Evolutionary conservation across 352 stramenopile genomes (phyloP), one percentile per base, ranked within the genome.

Genomic region (Pythium utonaiense): DNA sequence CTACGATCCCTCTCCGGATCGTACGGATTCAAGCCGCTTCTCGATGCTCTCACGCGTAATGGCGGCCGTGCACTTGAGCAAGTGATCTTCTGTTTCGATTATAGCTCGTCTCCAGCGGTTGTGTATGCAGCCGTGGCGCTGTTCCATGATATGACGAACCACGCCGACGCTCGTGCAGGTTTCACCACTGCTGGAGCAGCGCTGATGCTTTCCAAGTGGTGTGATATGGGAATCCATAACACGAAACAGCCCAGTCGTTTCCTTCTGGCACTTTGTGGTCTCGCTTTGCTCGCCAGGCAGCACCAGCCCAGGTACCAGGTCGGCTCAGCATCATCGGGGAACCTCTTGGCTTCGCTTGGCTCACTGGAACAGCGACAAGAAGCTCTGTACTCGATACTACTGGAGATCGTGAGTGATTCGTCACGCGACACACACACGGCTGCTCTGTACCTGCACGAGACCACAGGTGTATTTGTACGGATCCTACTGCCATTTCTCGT

Each of bases 131-230:
- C 78, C 7, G 59, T 88, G 12, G 70, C 73, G 6, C 53, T 91
- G 17, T 88, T 86, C 60, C 76, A 82, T 48, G 78, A 86, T 31
- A 68, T 91, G 17, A 89, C 73, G 3, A 69, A 70, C 13, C 71
- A 64, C 17, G 34, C 67, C 6, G 77, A 93, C 34, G 83, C 74
- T 0, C 75, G 83, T 17, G 66, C 76, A 10, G 81, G 74, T 3
- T 71, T 93, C 31, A 89, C 80, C 14, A 85, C 77, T 3, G 83
- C 78, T 12, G 83, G 83, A 8, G 78, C 81, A 13, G 62, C 82
- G 6, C 60, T 73, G 9, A 60, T 82, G 16, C 68, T 91, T 19
- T 41, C 86, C 25, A 50, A 67, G 14, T 86, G 74, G 74, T 86
- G 73, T 36, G 41, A 53, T 57, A 56, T 49, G 22, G 41, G 55